These are phyloP conservation scores for Lepraria neglecta DNA, from an alignment of 495 filamentous ascomycete genomes.

Conservation along the genomic window DNA sequence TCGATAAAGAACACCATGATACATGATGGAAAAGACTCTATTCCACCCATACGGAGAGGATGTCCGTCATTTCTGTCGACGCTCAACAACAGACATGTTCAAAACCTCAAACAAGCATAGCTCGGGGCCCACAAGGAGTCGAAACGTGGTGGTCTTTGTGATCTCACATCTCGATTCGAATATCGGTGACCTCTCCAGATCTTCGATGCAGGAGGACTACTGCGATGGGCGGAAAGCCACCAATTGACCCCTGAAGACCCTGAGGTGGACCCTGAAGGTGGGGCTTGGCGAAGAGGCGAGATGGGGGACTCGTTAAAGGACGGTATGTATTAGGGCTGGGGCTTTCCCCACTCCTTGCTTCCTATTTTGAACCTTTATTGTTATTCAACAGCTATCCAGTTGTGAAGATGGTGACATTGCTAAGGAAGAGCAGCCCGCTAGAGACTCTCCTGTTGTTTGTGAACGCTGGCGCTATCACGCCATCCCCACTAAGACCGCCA, in stretches of 20 bases:
- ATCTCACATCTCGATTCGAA: neutral
- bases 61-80: conserved; percentile 6
- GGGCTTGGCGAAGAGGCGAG: neutral
- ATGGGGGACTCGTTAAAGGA: neutral
- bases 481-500: conserved; percentile 14
- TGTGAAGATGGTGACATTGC: too few relatives aligned
- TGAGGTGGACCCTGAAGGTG: neutral
- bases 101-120: conserved; percentile 11
- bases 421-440: neutral
- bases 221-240: neutral
- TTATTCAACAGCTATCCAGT: too few relatives aligned
- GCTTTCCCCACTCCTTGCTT: too few relatives aligned
- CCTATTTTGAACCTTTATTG: too few relatives aligned
- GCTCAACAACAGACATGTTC: neutral
- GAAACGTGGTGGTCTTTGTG: neutral
- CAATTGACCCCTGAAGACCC: neutral
- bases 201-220: too few relatives aligned
- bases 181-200: too few relatives aligned
- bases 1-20: neutral
- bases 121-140: neutral
- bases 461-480: conserved; percentile 9
- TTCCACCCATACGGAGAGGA: conserved; percentile 3
- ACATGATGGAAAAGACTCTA: neutral
- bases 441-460: neutral
- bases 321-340: neutral